These are phyloP conservation scores for Phytophthora cactorum DNA, from an alignment of 352 stramenopile species.

Conservation along the genomic window DNA sequence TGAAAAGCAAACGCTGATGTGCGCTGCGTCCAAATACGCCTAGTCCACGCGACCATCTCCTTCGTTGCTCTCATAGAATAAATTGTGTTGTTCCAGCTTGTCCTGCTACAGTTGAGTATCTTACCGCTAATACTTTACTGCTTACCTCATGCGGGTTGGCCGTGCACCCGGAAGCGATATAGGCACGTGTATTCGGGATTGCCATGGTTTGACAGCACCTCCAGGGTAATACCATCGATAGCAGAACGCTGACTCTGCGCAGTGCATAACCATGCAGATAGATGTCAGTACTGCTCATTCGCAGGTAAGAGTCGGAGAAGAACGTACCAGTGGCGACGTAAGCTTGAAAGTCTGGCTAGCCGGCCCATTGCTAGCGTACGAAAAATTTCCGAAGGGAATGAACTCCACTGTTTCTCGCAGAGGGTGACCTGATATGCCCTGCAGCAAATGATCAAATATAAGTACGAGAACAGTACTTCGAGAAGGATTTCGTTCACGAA, in stretches of 20 bases:
- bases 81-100: constrained; percentile 28
- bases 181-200: constrained; percentile 89
- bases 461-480: background rate
- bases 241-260: constrained; percentile 49
- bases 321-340: constrained; percentile 46
- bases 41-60: background rate
- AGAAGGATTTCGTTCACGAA: constrained; percentile 20
- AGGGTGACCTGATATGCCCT: constrained; percentile 58
- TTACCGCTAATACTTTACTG: constrained; percentile 2
- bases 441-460: constrained; percentile 10
- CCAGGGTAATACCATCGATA: constrained; percentile 76
- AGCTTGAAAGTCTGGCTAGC: constrained; percentile 77
- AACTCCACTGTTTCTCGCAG: constrained; percentile 50
- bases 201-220: constrained; percentile 86
- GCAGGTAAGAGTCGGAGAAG: background rate
- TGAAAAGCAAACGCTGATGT: constrained; percentile 57
- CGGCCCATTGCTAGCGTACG: constrained; percentile 55
- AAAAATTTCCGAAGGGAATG: constrained; percentile 79
- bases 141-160: constrained; percentile 39
- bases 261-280: background rate
- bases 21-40: constrained; percentile 27
- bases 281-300: constrained; percentile 6
- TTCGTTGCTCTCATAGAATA: constrained; percentile 29
- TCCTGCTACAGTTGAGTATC: constrained; percentile 7
- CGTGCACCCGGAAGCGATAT: constrained; percentile 90